Conservation (phyloP, 2,329 filamentous ascomycete genomes). For the Pseudomassariella vexata region DNA sequence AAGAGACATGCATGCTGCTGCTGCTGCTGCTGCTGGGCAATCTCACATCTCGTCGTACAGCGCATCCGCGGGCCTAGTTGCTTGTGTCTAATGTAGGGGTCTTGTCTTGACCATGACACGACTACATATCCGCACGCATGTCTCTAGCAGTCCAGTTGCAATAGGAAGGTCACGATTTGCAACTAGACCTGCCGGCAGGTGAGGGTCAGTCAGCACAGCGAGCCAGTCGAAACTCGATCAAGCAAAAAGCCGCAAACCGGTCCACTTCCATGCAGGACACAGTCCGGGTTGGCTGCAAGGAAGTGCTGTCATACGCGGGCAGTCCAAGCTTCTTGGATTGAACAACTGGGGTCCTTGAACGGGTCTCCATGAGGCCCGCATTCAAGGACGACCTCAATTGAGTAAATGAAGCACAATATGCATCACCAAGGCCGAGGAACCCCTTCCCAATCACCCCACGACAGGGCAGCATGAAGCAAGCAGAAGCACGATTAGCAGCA, state of each 20-base stretch:
- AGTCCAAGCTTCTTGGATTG: too few relatives aligned
- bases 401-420: too few relatives aligned
- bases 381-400: too few relatives aligned
- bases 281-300: too few relatives aligned
- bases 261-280: constrained; percentile 11
- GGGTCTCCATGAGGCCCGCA: not conserved
- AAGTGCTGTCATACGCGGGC: too few relatives aligned
- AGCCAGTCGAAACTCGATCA: constrained; percentile 17
- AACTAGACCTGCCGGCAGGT: too few relatives aligned
- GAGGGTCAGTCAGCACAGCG: too few relatives aligned
- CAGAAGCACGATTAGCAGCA: constrained; percentile 11
- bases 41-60: constrained; percentile 4
- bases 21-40: too few relatives aligned
- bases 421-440: too few relatives aligned
- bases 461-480: constrained; percentile 14
- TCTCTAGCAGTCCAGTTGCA: constrained; percentile 1
- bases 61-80: constrained; percentile 4
- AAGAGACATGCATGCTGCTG: too few relatives aligned
- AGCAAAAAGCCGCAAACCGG: constrained; percentile 20
- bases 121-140: constrained; percentile 6
- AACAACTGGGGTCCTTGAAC: not conserved
- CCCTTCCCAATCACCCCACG: too few relatives aligned
- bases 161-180: not conserved
- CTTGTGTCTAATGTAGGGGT: constrained; percentile 6
- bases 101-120: constrained; percentile 4